A percentile compares a stretch with the other conserved stretches of the same genome.
Conservation (phyloP, 805 yeast species). For the Schizosaccharomyces japonicus region DNA sequence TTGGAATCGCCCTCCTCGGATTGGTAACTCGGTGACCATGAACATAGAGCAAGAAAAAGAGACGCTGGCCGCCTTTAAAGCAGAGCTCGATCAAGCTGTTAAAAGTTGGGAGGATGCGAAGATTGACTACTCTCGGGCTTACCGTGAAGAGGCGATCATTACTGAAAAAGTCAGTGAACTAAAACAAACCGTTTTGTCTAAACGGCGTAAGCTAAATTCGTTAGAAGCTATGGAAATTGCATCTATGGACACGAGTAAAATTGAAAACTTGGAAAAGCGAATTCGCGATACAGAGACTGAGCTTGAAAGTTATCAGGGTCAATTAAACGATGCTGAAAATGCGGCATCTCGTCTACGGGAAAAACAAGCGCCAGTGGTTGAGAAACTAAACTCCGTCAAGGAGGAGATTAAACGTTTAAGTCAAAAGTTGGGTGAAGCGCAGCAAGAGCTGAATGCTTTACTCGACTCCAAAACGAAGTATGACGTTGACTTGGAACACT, state of each 20-base stretch:
- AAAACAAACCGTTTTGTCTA: background rate
- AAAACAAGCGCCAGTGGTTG: background rate
- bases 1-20: slow-evolving; percentile 5
- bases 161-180: background rate
- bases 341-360: background rate
- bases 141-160: background rate
- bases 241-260: background rate
- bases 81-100: background rate
- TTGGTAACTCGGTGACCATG: background rate
- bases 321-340: background rate
- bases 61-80: background rate
- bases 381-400: background rate
- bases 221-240: background rate
- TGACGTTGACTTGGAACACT: background rate
- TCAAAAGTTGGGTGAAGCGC: background rate
- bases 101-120: background rate
- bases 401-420: background rate
- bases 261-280: background rate
- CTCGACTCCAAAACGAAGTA: background rate
- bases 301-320: background rate
- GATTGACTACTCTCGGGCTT: background rate
- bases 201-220: background rate
- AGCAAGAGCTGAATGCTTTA: background rate
- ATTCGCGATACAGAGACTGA: background rate
- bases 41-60: background rate